A percentile compares a stretch with the other conserved stretches of the same genome.
Evolutionary conservation across 495 filamentous ascomycete species (phyloP).

Genomic region (Hypomontagnella monticulosa): DNA sequence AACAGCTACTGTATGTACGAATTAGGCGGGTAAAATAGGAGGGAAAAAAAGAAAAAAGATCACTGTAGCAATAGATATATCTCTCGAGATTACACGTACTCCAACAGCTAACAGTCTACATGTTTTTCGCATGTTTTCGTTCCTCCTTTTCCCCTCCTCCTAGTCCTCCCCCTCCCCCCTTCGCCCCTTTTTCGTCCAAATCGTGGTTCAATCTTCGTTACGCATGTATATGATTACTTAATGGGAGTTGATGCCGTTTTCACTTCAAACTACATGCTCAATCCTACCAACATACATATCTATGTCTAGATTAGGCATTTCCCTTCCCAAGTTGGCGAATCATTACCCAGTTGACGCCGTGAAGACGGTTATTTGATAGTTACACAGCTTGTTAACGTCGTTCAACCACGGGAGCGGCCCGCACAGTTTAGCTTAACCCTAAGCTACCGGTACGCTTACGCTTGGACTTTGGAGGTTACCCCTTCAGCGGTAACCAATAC

Average conservation of each 20-base stretch:
- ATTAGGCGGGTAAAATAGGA: slow-evolving; percentile 18
- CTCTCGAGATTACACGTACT: slow-evolving; percentile 17
- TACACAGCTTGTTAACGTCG: too few relatives aligned
- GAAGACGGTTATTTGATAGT: too few relatives aligned
- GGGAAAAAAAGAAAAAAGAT: neutral
- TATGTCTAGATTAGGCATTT: neutral
- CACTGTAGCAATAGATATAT: slow-evolving; percentile 10
- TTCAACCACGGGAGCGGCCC: too few relatives aligned
- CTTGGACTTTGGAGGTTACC: too few relatives aligned
- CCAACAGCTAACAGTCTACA: neutral
- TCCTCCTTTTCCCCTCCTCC: neutral
- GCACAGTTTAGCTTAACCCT: too few relatives aligned
- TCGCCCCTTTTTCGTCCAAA: slow-evolving; percentile 2
- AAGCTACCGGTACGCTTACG: too few relatives aligned
- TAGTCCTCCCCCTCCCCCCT: too few relatives aligned
- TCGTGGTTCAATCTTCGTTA: neutral
- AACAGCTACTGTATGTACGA: neutral
- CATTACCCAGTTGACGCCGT: too few relatives aligned
- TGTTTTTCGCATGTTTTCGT: slow-evolving; percentile 2
- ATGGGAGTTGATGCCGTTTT: slow-evolving; percentile 13
- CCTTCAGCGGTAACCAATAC: too few relatives aligned
- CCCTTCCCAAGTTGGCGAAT: too few relatives aligned
- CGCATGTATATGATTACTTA: slow-evolving; percentile 1
- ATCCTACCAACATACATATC: slow-evolving; percentile 17
- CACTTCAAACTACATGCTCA: neutral